Percentiles rank a stretch among this genome's conserved stretches.
Evolutionary conservation across 2,329 filamentous ascomycete species (phyloP).

Genomic region (Arthrobotrys entomopaga): DNA sequence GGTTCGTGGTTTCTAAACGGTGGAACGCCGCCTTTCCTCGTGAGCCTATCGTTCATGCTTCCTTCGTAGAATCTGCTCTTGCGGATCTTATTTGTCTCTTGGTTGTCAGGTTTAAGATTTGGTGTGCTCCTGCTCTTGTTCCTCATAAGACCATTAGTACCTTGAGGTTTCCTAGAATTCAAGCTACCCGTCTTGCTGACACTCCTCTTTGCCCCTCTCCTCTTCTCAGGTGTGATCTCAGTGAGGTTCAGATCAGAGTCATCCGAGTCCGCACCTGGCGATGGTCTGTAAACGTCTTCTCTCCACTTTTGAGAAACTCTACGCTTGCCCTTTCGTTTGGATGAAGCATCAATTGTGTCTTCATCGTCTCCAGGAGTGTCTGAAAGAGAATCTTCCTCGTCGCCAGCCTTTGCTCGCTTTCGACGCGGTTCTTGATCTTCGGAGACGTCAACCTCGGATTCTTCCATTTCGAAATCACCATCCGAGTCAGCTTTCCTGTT

Average conservation of each 20-base stretch:
- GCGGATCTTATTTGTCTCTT: slow-evolving; percentile 32
- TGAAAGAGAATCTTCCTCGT: slow-evolving; percentile 54
- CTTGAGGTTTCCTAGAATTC: slow-evolving; percentile 57
- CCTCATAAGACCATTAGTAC: slow-evolving; percentile 62
- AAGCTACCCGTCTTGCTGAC: slow-evolving; percentile 17
- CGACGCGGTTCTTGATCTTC: slow-evolving; percentile 60
- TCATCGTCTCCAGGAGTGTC: slow-evolving; percentile 55
- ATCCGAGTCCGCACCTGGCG: slow-evolving; percentile 52
- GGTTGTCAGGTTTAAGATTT: slow-evolving; percentile 56
- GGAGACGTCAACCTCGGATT: slow-evolving; percentile 57
- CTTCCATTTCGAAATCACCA: slow-evolving; percentile 58
- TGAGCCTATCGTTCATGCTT: slow-evolving; percentile 84
- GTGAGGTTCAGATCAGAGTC: slow-evolving; percentile 58
- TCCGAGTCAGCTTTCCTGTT: slow-evolving; percentile 59
- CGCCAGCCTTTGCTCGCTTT: slow-evolving; percentile 59
- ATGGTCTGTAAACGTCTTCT: slow-evolving; percentile 56
- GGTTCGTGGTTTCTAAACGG: slow-evolving; percentile 37
- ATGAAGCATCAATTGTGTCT: slow-evolving; percentile 11
- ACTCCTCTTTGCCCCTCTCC: slow-evolving; percentile 31
- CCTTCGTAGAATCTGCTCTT: slow-evolving; percentile 74
- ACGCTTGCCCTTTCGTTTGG: slow-evolving; percentile 57
- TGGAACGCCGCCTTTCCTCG: slow-evolving; percentile 43
- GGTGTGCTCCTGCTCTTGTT: slow-evolving; percentile 59
- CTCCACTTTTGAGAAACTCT: slow-evolving; percentile 58
- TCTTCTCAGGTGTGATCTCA: slow-evolving; percentile 55